A percentile compares a stretch with the other conserved stretches of the same genome.
Evolutionary conservation across 1,284 basidiomycete species (phyloP).

Genomic region (Pyrrhoderma lamaoense): DNA sequence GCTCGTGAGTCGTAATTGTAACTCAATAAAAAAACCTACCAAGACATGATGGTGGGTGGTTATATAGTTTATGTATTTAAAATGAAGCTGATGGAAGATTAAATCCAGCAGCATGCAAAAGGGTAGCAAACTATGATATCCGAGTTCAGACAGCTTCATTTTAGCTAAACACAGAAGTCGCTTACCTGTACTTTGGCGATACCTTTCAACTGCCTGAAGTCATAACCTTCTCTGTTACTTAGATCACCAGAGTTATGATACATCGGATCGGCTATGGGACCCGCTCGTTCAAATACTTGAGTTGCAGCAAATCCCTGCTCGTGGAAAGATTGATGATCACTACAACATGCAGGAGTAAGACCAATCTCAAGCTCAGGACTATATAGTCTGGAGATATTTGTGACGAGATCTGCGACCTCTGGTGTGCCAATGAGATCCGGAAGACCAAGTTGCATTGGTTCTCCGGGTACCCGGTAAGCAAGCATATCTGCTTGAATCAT

Average conservation of each 20-base stretch:
- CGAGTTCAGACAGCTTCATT: too few relatives aligned
- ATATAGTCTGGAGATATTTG: slow-evolving; percentile 68
- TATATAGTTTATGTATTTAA: not conserved
- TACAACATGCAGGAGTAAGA: slow-evolving; percentile 75
- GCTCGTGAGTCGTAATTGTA: too few relatives aligned
- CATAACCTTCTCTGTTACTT: slow-evolving; percentile 69
- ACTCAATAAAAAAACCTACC: too few relatives aligned
- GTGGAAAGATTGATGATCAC: slow-evolving; percentile 84
- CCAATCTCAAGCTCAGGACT: slow-evolving; percentile 78
- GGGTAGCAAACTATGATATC: slow-evolving; percentile 19
- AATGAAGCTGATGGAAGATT: slow-evolving; percentile 5
- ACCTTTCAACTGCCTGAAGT: slow-evolving; percentile 69
- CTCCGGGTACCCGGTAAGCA: slow-evolving; percentile 65
- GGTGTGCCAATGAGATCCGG: slow-evolving; percentile 66
- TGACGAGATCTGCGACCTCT: slow-evolving; percentile 67
- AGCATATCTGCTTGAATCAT: slow-evolving; percentile 90
- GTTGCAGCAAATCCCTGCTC: slow-evolving; percentile 76
- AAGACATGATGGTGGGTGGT: too few relatives aligned
- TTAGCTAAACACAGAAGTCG: too few relatives aligned
- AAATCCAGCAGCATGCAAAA: slow-evolving; percentile 23
- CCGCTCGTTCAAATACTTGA: slow-evolving; percentile 77
- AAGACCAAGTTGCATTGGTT: slow-evolving; percentile 75
- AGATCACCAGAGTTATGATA: slow-evolving; percentile 81
- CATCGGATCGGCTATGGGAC: slow-evolving; percentile 78
- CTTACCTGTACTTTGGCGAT: slow-evolving; percentile 82